Conservation (phyloP, 2,329 filamentous ascomycete genomes). For the Paramyrothecium roridum region DNA sequence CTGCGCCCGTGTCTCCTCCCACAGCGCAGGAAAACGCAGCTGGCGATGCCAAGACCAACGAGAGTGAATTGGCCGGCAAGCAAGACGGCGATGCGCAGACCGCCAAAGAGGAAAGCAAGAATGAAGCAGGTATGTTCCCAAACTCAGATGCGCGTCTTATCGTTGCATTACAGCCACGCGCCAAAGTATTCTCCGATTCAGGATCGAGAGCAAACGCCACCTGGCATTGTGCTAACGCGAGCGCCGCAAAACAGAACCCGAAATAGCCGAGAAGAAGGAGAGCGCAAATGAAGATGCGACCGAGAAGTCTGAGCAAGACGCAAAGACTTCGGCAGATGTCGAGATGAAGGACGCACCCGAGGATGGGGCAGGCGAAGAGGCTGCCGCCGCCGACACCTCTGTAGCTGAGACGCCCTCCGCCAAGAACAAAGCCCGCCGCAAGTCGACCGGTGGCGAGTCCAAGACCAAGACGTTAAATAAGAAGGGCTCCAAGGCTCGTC, state of each 20-base stretch:
- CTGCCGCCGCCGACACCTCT: constrained; percentile 18
- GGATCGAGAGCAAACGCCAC: not conserved
- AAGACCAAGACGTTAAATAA: constrained; percentile 80
- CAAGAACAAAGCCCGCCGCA: constrained; percentile 60
- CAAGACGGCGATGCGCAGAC: constrained; percentile 16
- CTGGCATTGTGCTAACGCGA: not conserved
- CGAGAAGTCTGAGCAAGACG: constrained; percentile 20
- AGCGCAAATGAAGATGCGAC: constrained; percentile 24
- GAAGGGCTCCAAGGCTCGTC: constrained; percentile 74
- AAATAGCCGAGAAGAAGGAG: constrained; percentile 22
- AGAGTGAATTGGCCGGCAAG: constrained; percentile 15
- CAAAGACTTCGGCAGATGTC: constrained; percentile 18
- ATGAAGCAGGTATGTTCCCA: constrained; percentile 25
- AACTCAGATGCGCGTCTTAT: not conserved
- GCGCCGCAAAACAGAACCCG: constrained; percentile 14
- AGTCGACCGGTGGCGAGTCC: constrained; percentile 66
- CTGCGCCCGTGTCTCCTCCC: constrained; percentile 24
- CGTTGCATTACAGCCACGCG: not conserved
- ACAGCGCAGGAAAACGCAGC: constrained; percentile 23
- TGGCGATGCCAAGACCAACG: constrained; percentile 16
- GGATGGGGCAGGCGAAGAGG: constrained; percentile 20
- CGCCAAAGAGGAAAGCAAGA: constrained; percentile 23
- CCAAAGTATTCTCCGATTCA: not conserved
- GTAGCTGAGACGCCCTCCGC: constrained; percentile 21
- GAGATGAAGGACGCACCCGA: constrained; percentile 49